Evolutionary conservation across 176 grass and related monocot species (phyloP), one percentile per base, ranked within the genome.

Genomic region (Cymbopogon citratus): DNA sequence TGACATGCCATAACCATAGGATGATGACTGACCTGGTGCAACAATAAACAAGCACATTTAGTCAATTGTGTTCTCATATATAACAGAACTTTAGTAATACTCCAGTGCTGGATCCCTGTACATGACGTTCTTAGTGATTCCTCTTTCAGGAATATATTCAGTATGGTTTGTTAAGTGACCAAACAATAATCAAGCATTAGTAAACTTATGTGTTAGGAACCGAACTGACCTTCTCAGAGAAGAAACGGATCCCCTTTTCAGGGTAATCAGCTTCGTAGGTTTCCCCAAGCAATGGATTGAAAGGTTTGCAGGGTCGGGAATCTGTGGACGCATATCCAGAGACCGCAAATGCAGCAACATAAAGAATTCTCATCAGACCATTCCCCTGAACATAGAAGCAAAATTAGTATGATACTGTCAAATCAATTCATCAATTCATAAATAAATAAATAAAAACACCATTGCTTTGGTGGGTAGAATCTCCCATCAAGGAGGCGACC

Each of bases 201-300:
- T 65, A 64, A 69, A 89, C 23, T 15, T 51, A 80, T 67, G 13
- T n/a, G 73, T 64, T 64, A 31, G 64, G 41, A 77, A 69, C 46
- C 59, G 71, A 72, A 69, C 80, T 81, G 28, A 94, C 94, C 85
- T 97, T 97, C 81, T 97, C 94, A 75, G 94, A 87, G 36, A 97
- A 97, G 85, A 97, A 97, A 66, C 79, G 91, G 33, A 97, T 69
- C 29, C 91, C 91, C 68, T 97, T 97, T 82, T 97, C 94, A 64
- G 87, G 94, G 56, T 75, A 94, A 66, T 97, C 91, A 76, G 91
- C 94, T 93, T 97, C 94, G 19, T 94, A 97, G 10, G 94, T 97
- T 78, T 97, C 94, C 66, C 94, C 94, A 84, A 97, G 84, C 63
- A 97, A 84, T 77, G 94, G 94, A 84, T 97, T 97, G 76, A 97